Evolutionary conservation across 495 filamentous ascomycete genomes (phyloP).

Genomic region (Aspergillus ellipticus): DNA sequence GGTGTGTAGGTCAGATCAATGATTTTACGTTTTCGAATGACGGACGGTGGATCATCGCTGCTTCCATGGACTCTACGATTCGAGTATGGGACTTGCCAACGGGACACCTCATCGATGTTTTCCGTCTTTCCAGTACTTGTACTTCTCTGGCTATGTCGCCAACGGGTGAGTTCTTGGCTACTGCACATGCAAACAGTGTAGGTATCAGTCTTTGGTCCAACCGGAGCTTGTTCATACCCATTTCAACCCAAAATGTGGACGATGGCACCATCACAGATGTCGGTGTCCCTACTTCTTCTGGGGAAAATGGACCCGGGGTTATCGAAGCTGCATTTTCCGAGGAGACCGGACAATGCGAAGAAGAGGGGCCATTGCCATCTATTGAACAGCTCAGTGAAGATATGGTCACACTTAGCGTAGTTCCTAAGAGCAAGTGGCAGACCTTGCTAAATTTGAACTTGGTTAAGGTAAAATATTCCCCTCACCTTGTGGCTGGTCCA

Average conservation of each 20-base stretch:
- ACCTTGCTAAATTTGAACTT: constrained; percentile 84
- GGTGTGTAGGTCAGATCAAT: constrained; percentile 72
- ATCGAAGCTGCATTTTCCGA: constrained; percentile 68
- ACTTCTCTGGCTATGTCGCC: constrained; percentile 81
- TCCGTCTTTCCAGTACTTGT: constrained; percentile 70
- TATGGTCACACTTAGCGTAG: constrained; percentile 81
- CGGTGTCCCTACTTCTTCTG: constrained; percentile 68
- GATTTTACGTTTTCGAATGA: constrained; percentile 91
- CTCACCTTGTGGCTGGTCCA: not conserved
- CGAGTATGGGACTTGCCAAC: constrained; percentile 96
- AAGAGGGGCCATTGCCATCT: constrained; percentile 46
- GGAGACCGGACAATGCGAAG: constrained; percentile 41
- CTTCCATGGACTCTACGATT: constrained; percentile 75
- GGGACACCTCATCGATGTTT: constrained; percentile 87
- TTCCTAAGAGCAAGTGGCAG: constrained; percentile 90
- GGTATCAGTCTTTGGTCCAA: constrained; percentile 96
- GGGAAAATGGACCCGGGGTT: constrained; percentile 69
- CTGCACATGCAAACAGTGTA: constrained; percentile 76
- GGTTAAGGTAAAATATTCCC: constrained; percentile 55
- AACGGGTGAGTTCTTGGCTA: constrained; percentile 90
- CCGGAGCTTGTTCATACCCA: constrained; percentile 79
- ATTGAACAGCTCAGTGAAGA: constrained; percentile 73
- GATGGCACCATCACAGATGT: constrained; percentile 65
- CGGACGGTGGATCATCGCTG: constrained; percentile 88
- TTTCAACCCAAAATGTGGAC: constrained; percentile 75